These are phyloP conservation scores for Insectozyma bohioensis DNA, from an alignment of 1,139 yeast genomes.

Conservation along the genomic window DNA sequence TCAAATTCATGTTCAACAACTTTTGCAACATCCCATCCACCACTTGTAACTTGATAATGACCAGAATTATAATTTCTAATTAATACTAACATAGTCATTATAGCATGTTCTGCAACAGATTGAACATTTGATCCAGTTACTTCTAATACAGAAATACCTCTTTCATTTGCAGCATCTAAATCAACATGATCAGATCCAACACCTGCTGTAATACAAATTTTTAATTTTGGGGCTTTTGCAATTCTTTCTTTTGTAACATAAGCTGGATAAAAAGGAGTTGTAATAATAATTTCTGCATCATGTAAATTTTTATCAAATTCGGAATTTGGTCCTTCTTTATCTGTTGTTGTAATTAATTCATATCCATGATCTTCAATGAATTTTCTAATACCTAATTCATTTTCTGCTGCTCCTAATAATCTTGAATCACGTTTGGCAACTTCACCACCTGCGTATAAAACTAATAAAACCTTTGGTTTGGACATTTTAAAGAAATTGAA, in stretches of 20 bases:
- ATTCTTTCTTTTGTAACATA: slow-evolving; percentile 68
- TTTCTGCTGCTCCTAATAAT: slow-evolving; percentile 71
- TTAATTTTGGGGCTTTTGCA: slow-evolving; percentile 70
- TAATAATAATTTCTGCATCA: slow-evolving; percentile 67
- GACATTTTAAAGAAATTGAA: slow-evolving; percentile 13
- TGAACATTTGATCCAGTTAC: slow-evolving; percentile 82
- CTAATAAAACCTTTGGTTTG: slow-evolving; percentile 51
- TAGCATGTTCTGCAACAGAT: slow-evolving; percentile 80
- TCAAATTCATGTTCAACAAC: slow-evolving; percentile 74
- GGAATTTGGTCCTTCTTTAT: slow-evolving; percentile 47
- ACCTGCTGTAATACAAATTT: slow-evolving; percentile 76
- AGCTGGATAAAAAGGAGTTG: slow-evolving; percentile 85
- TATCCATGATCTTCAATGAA: slow-evolving; percentile 71
- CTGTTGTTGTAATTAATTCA: slow-evolving; percentile 61
- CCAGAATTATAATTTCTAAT: slow-evolving; percentile 81
- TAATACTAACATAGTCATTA: slow-evolving; percentile 70
- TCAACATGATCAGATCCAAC: slow-evolving; percentile 85
- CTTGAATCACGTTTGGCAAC: slow-evolving; percentile 62
- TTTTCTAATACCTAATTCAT: slow-evolving; percentile 69
- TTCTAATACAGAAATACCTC: slow-evolving; percentile 65
- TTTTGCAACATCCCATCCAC: slow-evolving; percentile 78
- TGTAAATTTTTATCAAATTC: slow-evolving; percentile 10
- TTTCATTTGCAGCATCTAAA: slow-evolving; percentile 67
- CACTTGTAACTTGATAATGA: slow-evolving; percentile 61
- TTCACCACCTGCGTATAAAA: slow-evolving; percentile 53